Evolutionary conservation across 805 yeast species (phyloP).

Genomic region (Pichia pseudocactophila): DNA sequence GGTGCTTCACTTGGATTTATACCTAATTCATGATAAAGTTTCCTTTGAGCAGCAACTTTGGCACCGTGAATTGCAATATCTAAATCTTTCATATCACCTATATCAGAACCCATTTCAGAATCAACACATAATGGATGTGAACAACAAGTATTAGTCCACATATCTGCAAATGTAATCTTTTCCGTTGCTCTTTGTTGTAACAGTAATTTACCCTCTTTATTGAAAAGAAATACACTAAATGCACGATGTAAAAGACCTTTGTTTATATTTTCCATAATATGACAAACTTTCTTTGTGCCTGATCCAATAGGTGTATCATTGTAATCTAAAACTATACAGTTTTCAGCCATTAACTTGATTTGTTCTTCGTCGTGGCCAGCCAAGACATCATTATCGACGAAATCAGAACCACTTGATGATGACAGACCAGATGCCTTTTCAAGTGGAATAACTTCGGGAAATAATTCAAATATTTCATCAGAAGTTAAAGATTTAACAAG

Average conservation of each 20-base stretch:
- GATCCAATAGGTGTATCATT: conserved; percentile 85
- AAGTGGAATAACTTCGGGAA: conserved; percentile 64
- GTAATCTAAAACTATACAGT: conserved; percentile 88
- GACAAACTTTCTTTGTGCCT: conserved; percentile 87
- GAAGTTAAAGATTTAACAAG: conserved; percentile 45
- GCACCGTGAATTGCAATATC: conserved; percentile 65
- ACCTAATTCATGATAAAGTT: conserved; percentile 89
- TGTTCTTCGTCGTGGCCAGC: conserved; percentile 91
- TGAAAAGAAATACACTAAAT: conserved; percentile 89
- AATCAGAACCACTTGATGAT: conserved; percentile 29
- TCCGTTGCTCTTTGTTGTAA: conserved; percentile 95
- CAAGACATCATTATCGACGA: conserved; percentile 39
- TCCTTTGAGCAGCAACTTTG: conserved; percentile 83
- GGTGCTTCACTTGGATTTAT: conserved; percentile 52
- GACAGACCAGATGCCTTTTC: conserved; percentile 51
- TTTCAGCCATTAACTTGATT: conserved; percentile 89
- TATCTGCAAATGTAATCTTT: conserved; percentile 89
- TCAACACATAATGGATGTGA: conserved; percentile 90
- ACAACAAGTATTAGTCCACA: conserved; percentile 99
- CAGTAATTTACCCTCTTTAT: conserved; percentile 63
- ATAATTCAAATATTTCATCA: conserved; percentile 43
- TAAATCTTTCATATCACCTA: conserved; percentile 30
- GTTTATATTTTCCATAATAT: conserved; percentile 78
- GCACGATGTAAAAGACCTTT: conserved; percentile 89
- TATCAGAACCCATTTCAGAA: conserved; percentile 60